phyloP scores from a whole-genome alignment of 129 eudicot genomes.

The Chrysanthemum lavandulifolium region DNA sequence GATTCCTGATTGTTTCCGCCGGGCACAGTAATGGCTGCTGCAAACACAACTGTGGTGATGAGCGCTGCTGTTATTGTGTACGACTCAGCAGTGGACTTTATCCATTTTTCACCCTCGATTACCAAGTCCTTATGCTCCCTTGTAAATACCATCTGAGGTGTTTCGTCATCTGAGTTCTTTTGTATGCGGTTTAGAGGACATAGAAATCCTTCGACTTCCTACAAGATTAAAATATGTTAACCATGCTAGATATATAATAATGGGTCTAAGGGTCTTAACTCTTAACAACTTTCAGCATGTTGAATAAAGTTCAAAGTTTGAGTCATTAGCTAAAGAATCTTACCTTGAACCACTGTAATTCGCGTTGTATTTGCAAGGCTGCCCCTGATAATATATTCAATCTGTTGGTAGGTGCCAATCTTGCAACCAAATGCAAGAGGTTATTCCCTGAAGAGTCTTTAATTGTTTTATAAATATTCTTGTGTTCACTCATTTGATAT shows the following conservation, averaged over 20 bases:
- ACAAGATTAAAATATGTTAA: neutral
- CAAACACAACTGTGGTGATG: constrained; percentile 26
- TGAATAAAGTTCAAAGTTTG: neutral
- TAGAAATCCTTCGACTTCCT: constrained; percentile 8
- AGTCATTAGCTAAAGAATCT: neutral
- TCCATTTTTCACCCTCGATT: constrained; percentile 27
- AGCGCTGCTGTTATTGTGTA: no score
- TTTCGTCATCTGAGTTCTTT: constrained; percentile 1
- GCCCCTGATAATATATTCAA: no score
- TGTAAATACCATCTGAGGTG: constrained; percentile 21
- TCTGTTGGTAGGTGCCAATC: no score
- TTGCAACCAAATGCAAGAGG: no score
- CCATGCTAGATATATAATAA: neutral
- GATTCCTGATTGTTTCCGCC: no score
- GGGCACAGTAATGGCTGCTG: no score
- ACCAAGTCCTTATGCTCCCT: constrained; percentile 18
- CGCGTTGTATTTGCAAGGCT: no score
- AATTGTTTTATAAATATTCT: no score
- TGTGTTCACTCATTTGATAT: no score
- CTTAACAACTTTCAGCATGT: neutral
- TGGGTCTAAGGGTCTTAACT: neutral
- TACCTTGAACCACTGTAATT: neutral
- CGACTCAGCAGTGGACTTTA: no score
- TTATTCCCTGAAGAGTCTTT: no score
- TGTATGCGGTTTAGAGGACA: neutral